A percentile compares a stretch with the other conserved stretches of the same genome.
Evolutionary conservation across 179 eudicot species (phyloP).

Genomic region (Corrigiola litoralis): DNA sequence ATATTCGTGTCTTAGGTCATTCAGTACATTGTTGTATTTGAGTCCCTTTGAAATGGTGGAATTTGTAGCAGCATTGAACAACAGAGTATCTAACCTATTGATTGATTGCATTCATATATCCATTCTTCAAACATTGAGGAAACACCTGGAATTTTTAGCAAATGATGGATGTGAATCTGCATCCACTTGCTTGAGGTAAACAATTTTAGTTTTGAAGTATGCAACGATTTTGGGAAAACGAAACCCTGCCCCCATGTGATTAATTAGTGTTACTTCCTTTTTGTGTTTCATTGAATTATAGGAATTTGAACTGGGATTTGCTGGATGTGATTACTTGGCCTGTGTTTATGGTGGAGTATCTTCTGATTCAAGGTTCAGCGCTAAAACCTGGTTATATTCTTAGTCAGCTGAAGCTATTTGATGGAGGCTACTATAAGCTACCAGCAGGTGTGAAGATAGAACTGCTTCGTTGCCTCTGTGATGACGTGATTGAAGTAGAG

Average conservation of each 20-base stretch:
- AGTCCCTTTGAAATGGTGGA: conserved; percentile 92
- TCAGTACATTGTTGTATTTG: conserved; percentile 73
- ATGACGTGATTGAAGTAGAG: conserved; percentile 76
- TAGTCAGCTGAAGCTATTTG: conserved; percentile 50
- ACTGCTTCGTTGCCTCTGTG: conserved; percentile 83
- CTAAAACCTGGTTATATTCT: conserved; percentile 51
- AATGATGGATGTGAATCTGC: conserved; percentile 64
- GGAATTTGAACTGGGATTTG: conserved; percentile 93
- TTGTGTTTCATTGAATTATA: conserved; percentile 33
- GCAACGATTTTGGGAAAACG: conserved; percentile 1
- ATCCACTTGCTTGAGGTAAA: conserved; percentile 79
- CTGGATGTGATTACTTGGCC: conserved; percentile 97
- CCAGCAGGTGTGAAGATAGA: conserved; percentile 60
- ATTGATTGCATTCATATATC: conserved; percentile 83
- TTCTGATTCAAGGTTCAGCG: conserved; percentile 55
- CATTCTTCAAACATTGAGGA: conserved; percentile 66
- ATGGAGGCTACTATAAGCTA: conserved; percentile 65
- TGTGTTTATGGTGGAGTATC: conserved; percentile 71
- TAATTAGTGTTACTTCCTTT: conserved; percentile 12
- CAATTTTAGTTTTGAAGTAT: conserved; percentile 7
- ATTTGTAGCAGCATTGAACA: conserved; percentile 66
- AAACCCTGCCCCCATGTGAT: conserved; percentile 2
- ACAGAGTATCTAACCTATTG: conserved; percentile 45
- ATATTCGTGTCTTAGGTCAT: conserved; percentile 83
- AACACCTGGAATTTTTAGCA: conserved; percentile 68